Evolutionary conservation across 2,329 filamentous ascomycete species (phyloP).

Genomic region (Geoglossum cookeanum): DNA sequence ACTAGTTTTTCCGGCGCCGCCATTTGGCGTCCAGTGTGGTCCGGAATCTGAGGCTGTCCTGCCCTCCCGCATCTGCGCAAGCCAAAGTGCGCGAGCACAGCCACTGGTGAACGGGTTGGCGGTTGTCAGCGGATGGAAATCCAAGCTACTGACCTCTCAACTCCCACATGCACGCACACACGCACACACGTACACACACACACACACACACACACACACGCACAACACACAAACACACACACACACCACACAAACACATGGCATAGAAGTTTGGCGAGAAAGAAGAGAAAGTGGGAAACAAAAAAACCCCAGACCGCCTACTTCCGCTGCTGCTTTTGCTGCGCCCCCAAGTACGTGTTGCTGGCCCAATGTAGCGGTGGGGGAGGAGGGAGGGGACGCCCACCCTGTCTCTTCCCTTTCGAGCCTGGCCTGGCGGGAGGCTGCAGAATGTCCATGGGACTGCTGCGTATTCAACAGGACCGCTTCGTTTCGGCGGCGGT

Average conservation of each 20-base stretch:
- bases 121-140: background rate
- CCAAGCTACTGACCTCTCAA: background rate
- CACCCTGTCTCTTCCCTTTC: background rate
- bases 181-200: too few species aligned
- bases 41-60: background rate
- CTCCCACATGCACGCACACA: background rate
- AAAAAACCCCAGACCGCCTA: background rate
- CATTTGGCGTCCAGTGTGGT: background rate
- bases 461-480: background rate
- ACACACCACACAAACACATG: too few species aligned
- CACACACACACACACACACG: too few species aligned
- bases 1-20: background rate
- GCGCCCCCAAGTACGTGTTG: background rate
- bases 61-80: background rate
- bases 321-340: background rate
- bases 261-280: background rate
- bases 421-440: background rate
- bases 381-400: background rate
- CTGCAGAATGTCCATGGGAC: background rate
- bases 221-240: too few species aligned
- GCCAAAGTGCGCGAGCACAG: background rate
- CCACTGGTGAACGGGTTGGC: background rate
- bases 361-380: background rate
- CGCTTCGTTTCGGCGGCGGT: background rate
- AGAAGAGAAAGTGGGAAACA: background rate